phyloP scores from a whole-genome alignment of 2,329 filamentous ascomycete genomes.

The Penicillium sp. region DNA sequence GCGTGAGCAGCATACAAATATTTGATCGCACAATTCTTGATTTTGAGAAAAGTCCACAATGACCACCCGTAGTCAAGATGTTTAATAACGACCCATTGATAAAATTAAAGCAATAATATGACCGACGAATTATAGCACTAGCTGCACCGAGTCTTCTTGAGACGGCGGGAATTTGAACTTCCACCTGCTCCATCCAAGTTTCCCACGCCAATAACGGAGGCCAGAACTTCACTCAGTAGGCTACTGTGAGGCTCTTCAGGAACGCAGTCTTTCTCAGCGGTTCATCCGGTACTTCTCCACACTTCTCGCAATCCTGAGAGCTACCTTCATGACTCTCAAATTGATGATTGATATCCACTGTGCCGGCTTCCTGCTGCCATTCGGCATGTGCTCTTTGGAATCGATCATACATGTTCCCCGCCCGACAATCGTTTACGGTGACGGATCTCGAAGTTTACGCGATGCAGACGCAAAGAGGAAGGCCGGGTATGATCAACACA shows the following conservation, averaged over 20 bases:
- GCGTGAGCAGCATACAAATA: slow-evolving; percentile 4
- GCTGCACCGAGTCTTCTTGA: too few species aligned
- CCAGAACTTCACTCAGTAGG: not conserved
- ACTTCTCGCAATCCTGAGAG: slow-evolving; percentile 2
- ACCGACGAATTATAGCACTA: too few species aligned
- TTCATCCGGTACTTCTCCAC: slow-evolving; percentile 5
- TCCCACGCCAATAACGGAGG: too few species aligned
- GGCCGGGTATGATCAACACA: too few species aligned
- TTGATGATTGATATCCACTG: slow-evolving; percentile 2
- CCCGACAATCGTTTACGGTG: too few species aligned
- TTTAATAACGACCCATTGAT: too few species aligned
- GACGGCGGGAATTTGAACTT: too few species aligned
- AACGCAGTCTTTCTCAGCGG: slow-evolving; percentile 2
- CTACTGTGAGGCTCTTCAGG: slow-evolving; percentile 7
- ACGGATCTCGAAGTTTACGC: too few species aligned
- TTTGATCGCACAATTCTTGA: slow-evolving; percentile 7
- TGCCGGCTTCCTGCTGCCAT: not conserved
- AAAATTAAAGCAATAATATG: too few species aligned
- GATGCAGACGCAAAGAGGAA: too few species aligned
- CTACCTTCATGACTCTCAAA: slow-evolving; percentile 1
- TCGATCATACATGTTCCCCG: slow-evolving; percentile 7
- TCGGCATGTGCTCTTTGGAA: slow-evolving; percentile 5
- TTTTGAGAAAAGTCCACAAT: slow-evolving; percentile 5
- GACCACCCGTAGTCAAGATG: not conserved
- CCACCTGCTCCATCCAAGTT: too few species aligned